Base-by-base conservation (phyloP, 2,329 filamentous ascomycete species). In the Fusarium tupiense region DNA sequence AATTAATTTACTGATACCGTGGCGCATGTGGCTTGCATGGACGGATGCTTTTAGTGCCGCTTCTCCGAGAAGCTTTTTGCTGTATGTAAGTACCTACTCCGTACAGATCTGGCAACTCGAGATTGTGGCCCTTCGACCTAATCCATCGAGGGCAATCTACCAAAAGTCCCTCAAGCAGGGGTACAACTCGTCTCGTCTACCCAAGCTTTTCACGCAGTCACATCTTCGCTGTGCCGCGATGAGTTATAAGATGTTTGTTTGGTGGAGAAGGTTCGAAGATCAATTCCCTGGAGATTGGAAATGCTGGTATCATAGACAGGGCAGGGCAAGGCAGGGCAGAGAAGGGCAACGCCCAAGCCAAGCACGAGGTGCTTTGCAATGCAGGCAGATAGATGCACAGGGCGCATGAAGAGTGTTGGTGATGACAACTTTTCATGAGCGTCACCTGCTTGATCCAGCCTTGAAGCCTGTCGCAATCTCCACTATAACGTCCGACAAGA, bases 371-470 rank as follows among this genome's bases (percentile, higher is more conserved):
- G 67, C 46, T 69, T 54, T 52, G 31, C 47, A 49, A 66, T 66
- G 60, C 37, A 56, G 66, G 53, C 37, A 56, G 66, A 60, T 65
- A 56, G 66, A 60, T 63, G 71, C 69, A 61, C 60, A 61, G 52
- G 35, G 64, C 63, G 64, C 69, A 71, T 66, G 62, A 68, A 46
- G 54, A 67, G 49, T 66, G 74, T 77, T 78, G 76, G 76, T 77
- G 76, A 78, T 52, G 61, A 53, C 59, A 35, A 56, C 46, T 59
- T 63, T 33, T 31, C 57, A 61, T 41, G 40, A 59, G 47, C 53
- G 54, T 66, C 63, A 73, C 72, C 73, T 76, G 75, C 73, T 77
- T 49, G 61, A 73, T 77, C 59, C 52, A 74, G 71, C 67, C 40
- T 49, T 41, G 35, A 59, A 53, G 64, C 43, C 64, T 68, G 67